Evolutionary conservation across 2,329 filamentous ascomycete species (phyloP).

Genomic region (Colletotrichum melonis): DNA sequence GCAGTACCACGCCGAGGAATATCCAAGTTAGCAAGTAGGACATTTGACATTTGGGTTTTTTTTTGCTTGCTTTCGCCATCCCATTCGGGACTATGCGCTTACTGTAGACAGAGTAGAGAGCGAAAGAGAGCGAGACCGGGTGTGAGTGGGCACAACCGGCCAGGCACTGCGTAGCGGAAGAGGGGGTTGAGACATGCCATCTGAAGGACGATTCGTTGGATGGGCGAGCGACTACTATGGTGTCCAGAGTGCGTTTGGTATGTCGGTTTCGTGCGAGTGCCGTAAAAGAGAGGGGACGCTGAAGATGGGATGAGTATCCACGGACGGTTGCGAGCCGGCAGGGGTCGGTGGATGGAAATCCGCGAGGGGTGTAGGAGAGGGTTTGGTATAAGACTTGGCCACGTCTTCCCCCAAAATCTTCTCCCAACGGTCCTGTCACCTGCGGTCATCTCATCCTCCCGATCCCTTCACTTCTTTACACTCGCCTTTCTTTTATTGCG

Average conservation of each 20-base stretch:
- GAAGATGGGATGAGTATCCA: conserved; percentile 27
- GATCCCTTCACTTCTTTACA: conserved; percentile 26
- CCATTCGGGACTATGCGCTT: background rate
- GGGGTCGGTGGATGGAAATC: conserved; percentile 10
- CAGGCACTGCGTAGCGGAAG: conserved; percentile 14
- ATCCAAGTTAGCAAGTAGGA: background rate
- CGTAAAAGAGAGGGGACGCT: conserved; percentile 1
- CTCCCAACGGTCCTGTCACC: background rate
- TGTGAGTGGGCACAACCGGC: conserved; percentile 5
- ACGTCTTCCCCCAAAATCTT: background rate
- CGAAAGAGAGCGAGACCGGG: conserved; percentile 2
- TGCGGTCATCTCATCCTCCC: conserved; percentile 26
- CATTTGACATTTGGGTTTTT: conserved; percentile 10
- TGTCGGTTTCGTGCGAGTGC: conserved; percentile 34
- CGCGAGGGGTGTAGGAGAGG: conserved; percentile 22
- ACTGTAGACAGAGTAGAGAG: conserved; percentile 17
- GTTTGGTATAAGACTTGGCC: conserved; percentile 35
- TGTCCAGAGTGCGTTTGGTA: conserved; percentile 29
- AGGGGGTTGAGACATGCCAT: conserved; percentile 30
- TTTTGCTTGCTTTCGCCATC: background rate
- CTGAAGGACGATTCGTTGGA: conserved; percentile 34
- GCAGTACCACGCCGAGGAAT: background rate
- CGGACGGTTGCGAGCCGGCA: conserved; percentile 13
- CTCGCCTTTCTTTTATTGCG: conserved; percentile 27
- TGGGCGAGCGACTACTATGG: background rate